Conservation (phyloP, 2,329 filamentous ascomycete genomes). For the Colletotrichum liriopes region DNA sequence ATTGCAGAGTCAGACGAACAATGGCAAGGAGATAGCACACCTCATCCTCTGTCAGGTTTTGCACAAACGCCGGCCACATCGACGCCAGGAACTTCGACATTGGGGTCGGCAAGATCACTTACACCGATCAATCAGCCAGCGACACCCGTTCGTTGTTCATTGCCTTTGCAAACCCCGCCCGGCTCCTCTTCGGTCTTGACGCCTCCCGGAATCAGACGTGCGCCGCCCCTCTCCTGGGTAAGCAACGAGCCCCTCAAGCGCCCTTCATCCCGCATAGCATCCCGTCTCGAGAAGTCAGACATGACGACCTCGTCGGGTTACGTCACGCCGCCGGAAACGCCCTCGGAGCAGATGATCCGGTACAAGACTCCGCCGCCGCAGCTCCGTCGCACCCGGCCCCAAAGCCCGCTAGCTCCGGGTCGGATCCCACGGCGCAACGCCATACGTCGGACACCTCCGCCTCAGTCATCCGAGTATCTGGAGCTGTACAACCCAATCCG, state of each 20-base stretch:
- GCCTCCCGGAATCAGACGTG: constrained; percentile 13
- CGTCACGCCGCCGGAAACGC: constrained; percentile 51
- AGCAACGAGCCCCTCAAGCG: constrained; percentile 58
- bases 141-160: constrained; percentile 21
- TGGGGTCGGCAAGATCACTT: constrained; percentile 12
- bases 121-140: constrained; percentile 6
- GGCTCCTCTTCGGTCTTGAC: neutral
- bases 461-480: constrained; percentile 54
- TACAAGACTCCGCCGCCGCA: constrained; percentile 30
- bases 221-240: constrained; percentile 50
- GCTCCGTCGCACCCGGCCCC: constrained; percentile 20
- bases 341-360: constrained; percentile 33
- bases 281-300: constrained; percentile 44
- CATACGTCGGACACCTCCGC: constrained; percentile 32
- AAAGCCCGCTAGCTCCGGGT: constrained; percentile 17
- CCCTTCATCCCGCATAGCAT: constrained; percentile 54
- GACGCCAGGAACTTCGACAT: constrained; percentile 13
- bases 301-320: constrained; percentile 48
- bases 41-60: neutral
- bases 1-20: constrained; percentile 44
- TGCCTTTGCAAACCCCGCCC: neutral
- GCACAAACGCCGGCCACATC: constrained; percentile 23
- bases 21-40: neutral
- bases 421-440: constrained; percentile 2
- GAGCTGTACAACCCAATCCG: constrained; percentile 51